Conservation (phyloP, 331 rosid species). For the Ulmus americana region DNA sequence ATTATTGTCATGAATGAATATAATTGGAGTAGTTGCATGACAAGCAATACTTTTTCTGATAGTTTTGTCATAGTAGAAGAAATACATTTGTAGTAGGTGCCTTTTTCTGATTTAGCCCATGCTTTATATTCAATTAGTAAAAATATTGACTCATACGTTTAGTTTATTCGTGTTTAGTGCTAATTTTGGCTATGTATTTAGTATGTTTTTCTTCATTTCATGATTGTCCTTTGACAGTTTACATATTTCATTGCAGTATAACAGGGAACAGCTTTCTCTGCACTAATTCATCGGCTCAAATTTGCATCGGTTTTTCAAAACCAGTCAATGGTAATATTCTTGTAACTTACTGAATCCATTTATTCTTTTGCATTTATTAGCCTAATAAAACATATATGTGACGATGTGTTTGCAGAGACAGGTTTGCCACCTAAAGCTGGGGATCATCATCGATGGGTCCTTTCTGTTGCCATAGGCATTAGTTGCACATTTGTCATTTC, state of each 20-base stretch:
- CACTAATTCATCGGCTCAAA: constrained; percentile 39
- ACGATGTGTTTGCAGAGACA: constrained; percentile 41
- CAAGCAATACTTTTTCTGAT: too few species aligned
- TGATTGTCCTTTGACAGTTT: constrained; percentile 22
- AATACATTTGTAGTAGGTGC: too few species aligned
- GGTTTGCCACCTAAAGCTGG: constrained; percentile 39
- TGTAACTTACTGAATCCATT: constrained; percentile 13
- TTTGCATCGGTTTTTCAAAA: constrained; percentile 43
- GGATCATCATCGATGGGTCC: constrained; percentile 49
- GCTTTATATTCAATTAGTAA: too few species aligned
- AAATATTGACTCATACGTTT: too few species aligned
- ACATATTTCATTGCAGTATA: constrained; percentile 40
- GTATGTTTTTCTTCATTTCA: neutral
- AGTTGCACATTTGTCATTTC: constrained; percentile 71
- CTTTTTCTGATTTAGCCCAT: too few species aligned
- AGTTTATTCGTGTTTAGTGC: too few species aligned
- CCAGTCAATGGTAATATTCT: constrained; percentile 58
- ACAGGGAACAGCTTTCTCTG: constrained; percentile 83
- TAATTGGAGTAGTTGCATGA: too few species aligned
- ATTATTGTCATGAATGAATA: too few species aligned
- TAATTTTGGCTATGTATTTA: neutral
- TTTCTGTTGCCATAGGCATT: constrained; percentile 62
- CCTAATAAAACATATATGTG: neutral
- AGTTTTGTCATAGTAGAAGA: too few species aligned
- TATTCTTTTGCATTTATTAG: constrained; percentile 1